phyloP scores from a whole-genome alignment of 306 rosid species.

The Rubus parviflorus region DNA sequence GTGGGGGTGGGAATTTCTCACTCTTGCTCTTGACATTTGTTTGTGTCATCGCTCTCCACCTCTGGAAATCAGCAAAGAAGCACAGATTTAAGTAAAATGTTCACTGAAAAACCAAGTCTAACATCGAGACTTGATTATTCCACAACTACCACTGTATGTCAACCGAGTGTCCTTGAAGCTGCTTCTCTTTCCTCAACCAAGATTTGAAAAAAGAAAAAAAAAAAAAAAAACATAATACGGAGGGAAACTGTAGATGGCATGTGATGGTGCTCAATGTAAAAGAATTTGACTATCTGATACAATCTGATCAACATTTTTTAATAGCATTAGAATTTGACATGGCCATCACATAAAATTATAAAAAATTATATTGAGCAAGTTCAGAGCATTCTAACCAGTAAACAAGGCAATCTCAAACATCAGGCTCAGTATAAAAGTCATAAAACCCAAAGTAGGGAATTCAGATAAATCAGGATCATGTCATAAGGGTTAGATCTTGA shows the following conservation, averaged over 20 bases:
- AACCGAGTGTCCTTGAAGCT: conserved; percentile 1
- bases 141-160: neutral
- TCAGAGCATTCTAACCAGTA: neutral
- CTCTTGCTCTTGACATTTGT: conserved; percentile 85
- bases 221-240: neutral
- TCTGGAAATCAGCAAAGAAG: conserved; percentile 56
- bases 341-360: neutral
- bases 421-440: neutral
- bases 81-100: conserved; percentile 12
- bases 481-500: neutral
- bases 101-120: neutral
- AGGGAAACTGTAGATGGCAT: neutral
- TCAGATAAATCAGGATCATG: neutral
- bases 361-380: too few species aligned
- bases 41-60: conserved; percentile 71
- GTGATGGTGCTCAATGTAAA: neutral
- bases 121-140: neutral
- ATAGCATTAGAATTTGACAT: neutral
- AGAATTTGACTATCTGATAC: neutral
- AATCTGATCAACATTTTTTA: neutral
- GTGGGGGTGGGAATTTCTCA: conserved; percentile 98
- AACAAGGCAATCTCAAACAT: neutral
- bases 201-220: neutral
- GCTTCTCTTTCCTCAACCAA: neutral
- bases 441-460: neutral